Evolutionary conservation across 441 rosid species (phyloP).

Genomic region (Daphne laureola): DNA sequence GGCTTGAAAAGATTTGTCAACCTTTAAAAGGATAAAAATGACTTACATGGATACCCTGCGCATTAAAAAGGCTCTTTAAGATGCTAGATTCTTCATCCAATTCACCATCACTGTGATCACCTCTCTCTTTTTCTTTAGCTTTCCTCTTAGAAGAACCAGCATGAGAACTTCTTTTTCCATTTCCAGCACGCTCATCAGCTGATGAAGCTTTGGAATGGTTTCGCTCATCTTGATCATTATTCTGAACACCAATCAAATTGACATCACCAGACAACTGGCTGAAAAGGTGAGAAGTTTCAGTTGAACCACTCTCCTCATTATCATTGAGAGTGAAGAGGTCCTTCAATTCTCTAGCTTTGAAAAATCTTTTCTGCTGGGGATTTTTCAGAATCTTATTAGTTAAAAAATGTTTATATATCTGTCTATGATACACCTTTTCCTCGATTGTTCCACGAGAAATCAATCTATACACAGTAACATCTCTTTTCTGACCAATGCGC

Average conservation of each 20-base stretch:
- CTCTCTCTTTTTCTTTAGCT: conserved; percentile 47
- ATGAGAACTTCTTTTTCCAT: conserved; percentile 23
- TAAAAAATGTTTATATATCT: conserved; percentile 94
- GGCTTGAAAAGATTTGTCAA: too few species aligned
- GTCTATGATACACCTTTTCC: conserved; percentile 96
- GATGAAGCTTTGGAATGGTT: conserved; percentile 18
- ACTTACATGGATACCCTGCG: conserved; percentile 90
- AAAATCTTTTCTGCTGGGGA: conserved; percentile 92
- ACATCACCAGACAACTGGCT: conserved; percentile 72
- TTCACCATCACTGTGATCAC: conserved; percentile 33
- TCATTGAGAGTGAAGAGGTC: conserved; percentile 79
- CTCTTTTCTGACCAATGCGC: conserved; percentile 95
- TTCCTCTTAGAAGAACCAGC: conserved; percentile 26
- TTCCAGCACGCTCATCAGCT: conserved; percentile 21
- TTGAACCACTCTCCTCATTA: conserved; percentile 53
- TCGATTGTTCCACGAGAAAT: conserved; percentile 92
- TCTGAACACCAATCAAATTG: conserved; percentile 48
- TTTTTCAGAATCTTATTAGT: conserved; percentile 90
- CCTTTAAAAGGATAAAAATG: neutral
- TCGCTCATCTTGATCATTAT: conserved; percentile 23
- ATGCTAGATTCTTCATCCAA: conserved; percentile 69
- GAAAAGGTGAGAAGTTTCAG: conserved; percentile 86
- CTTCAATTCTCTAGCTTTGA: conserved; percentile 94
- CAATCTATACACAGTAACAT: conserved; percentile 84
- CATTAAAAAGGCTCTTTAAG: conserved; percentile 70